Percentiles rank a stretch among this genome's conserved stretches.
Evolutionary conservation across 352 stramenopile species (phyloP).

Genomic region (Phytophthora crassamura): DNA sequence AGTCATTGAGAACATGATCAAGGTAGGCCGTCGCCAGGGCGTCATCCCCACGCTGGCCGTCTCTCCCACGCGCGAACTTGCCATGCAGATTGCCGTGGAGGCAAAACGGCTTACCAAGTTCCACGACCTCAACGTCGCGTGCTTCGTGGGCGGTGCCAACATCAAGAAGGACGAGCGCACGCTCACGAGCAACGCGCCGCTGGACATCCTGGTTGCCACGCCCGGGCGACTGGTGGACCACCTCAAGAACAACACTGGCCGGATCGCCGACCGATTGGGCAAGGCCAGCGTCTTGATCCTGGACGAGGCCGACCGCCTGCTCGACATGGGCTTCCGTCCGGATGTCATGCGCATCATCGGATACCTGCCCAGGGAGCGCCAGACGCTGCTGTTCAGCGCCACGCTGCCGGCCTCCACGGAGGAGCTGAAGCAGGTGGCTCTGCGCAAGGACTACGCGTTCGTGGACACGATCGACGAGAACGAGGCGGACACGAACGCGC

Average conservation of each 20-base stretch:
- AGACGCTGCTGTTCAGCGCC: constrained; percentile 97
- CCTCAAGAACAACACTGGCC: constrained; percentile 91
- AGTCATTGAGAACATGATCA: constrained; percentile 81
- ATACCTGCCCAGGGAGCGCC: constrained; percentile 65
- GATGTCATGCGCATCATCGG: constrained; percentile 93
- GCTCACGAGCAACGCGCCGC: constrained; percentile 40
- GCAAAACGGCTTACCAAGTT: constrained; percentile 88
- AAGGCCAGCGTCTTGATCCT: constrained; percentile 81
- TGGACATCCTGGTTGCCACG: constrained; percentile 96
- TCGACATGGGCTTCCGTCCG: constrained; percentile 96
- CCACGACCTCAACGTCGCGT: constrained; percentile 71
- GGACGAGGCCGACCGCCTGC: constrained; percentile 96
- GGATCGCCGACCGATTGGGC: constrained; percentile 66
- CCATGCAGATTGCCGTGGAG: constrained; percentile 94
- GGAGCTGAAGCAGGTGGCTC: constrained; percentile 87
- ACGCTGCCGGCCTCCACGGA: constrained; percentile 91
- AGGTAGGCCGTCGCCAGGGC: constrained; percentile 61
- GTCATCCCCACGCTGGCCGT: constrained; percentile 93
- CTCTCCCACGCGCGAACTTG: constrained; percentile 96
- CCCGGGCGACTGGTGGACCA: constrained; percentile 97
- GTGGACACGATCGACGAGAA: constrained; percentile 95
- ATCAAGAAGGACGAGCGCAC: constrained; percentile 72
- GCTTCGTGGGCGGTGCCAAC: constrained; percentile 91
- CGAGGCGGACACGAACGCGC: constrained; percentile 89
- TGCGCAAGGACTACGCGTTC: constrained; percentile 89